Evolutionary conservation across 2,329 filamentous ascomycete genomes (phyloP), one percentile per base, ranked within the genome.

Genomic region (Fusarium sp.): DNA sequence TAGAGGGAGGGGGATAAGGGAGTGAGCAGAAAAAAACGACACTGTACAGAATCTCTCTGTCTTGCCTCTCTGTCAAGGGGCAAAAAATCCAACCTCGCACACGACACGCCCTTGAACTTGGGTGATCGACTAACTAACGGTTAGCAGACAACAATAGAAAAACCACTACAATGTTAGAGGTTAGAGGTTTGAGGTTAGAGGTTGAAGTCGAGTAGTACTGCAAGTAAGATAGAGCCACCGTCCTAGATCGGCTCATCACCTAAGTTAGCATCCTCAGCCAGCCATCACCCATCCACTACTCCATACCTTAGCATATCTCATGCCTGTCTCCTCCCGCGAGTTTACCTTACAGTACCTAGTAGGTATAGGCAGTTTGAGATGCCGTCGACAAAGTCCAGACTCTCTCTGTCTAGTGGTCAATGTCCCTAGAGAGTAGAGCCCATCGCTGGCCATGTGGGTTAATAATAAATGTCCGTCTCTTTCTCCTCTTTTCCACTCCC

Each of bases 191-290:
- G 46, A 40, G 38, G 38, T 40, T 40, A 40, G 28, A 31, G 28
- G 26, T 28, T 31, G 31, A 17, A 31, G 43, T 45, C 15, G 28
- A 45, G 17, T n/a, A 45, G 24, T n/a, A 17, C 24, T n/a, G 22
- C 28, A 44, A 8, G 15, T 28, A 45, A 31, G 28, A 10, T 40
- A 22, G 9, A 40, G 17, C n/a, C 39, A 24, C 39, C 13, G 22
- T 42, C 20, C 13, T 40, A 40, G 22, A 14, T 42, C 39, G 45
- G 31, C 18, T 20, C 43, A n/a, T 26, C 33, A 33, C 8, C 34
- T 18, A 34, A 13, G 24, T 34, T 22, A 31, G 24, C 33, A 48
- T 22, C 15, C 31, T 62, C 60, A 59, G 45, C 58, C 57, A 63
- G 60, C 59, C 56, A 54, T 63, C 22, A 28, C n/a, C 40, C 17